Evolutionary conservation across 805 yeast genomes (phyloP).

Genomic region (Candida jianshihensis): DNA sequence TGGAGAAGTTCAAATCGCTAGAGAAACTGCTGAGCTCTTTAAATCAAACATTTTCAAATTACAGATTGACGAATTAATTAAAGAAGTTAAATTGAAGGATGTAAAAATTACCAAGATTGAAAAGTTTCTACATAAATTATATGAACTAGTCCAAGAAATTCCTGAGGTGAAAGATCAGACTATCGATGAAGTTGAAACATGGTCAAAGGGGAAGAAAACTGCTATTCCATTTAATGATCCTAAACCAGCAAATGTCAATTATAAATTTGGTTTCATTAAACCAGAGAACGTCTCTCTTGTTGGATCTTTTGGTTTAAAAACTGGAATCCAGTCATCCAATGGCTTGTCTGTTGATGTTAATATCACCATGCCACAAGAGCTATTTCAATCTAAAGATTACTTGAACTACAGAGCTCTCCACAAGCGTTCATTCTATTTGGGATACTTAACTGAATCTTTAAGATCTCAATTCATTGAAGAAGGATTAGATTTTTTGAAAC

Average conservation of each 20-base stretch:
- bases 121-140: constrained; percentile 65
- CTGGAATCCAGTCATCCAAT: constrained; percentile 59
- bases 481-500: constrained; percentile 38
- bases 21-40: constrained; percentile 91
- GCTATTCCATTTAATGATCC: constrained; percentile 88
- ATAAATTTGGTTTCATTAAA: constrained; percentile 57
- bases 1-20: constrained; percentile 83
- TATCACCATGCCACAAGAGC: constrained; percentile 68
- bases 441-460: constrained; percentile 66
- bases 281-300: constrained; percentile 76
- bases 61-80: constrained; percentile 85
- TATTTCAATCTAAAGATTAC: constrained; percentile 83
- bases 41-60: constrained; percentile 92
- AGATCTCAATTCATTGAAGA: constrained; percentile 45
- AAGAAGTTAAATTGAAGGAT: constrained; percentile 73
- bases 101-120: constrained; percentile 59
- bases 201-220: constrained; percentile 45
- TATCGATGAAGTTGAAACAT: constrained; percentile 51
- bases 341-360: constrained; percentile 72
- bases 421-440: constrained; percentile 82
- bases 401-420: constrained; percentile 85
- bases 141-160: constrained; percentile 58
- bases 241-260: constrained; percentile 66
- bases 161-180: constrained; percentile 48
- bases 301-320: constrained; percentile 85